Conservation (phyloP, 345 rosid genomes). For the Salix exigua region DNA sequence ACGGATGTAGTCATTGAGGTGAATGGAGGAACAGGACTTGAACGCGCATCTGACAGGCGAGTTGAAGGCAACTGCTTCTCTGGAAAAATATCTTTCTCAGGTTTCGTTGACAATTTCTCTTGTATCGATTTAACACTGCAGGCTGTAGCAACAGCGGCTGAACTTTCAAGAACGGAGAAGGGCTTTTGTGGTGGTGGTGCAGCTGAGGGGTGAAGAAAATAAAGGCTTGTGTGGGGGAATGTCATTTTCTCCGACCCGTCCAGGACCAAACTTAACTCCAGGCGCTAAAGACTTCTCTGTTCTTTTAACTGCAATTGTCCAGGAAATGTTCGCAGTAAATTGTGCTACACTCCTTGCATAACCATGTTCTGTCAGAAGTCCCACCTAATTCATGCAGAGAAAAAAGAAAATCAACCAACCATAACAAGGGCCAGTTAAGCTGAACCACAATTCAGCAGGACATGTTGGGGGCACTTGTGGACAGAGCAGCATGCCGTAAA, state of each 20-base stretch:
- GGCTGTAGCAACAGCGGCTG: slow-evolving; percentile 13
- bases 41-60: slow-evolving; percentile 13
- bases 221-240: slow-evolving; percentile 31
- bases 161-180: slow-evolving; percentile 20
- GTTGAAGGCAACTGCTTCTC: slow-evolving; percentile 22
- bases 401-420: slow-evolving; percentile 11
- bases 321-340: slow-evolving; percentile 74
- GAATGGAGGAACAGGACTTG: slow-evolving; percentile 15
- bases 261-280: slow-evolving; percentile 66
- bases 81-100: slow-evolving; percentile 11
- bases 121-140: slow-evolving; percentile 14
- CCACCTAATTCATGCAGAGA: slow-evolving; percentile 52
- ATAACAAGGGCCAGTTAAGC: background rate
- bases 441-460: slow-evolving; percentile 7
- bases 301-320: slow-evolving; percentile 60
- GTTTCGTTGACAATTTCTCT: slow-evolving; percentile 15
- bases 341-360: slow-evolving; percentile 89
- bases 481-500: slow-evolving; percentile 1
- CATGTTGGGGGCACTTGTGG: background rate
- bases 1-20: slow-evolving; percentile 16
- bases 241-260: slow-evolving; percentile 83
- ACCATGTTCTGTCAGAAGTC: slow-evolving; percentile 62
- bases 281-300: slow-evolving; percentile 55
- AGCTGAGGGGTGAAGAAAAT: slow-evolving; percentile 13
- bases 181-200: slow-evolving; percentile 19